A percentile compares a stretch with the other conserved stretches of the same genome.
Conservation (phyloP, 345 rosid genomes). For the Punica granatum region DNA sequence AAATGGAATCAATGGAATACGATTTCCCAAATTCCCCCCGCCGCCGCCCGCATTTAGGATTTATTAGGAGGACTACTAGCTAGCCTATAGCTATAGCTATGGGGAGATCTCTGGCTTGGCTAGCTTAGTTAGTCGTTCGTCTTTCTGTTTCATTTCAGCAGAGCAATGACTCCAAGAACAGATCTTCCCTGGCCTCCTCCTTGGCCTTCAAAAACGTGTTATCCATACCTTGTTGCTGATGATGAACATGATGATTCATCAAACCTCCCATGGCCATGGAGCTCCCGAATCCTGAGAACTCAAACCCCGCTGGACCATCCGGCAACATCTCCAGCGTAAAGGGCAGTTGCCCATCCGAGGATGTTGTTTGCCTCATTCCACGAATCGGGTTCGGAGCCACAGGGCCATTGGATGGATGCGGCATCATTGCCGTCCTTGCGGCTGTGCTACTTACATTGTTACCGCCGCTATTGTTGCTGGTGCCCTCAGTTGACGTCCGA, state of each 20-base stretch:
- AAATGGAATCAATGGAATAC: too few species aligned
- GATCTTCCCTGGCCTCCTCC: slow-evolving; percentile 56
- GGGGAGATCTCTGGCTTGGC: not conserved
- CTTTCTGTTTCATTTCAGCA: slow-evolving; percentile 22
- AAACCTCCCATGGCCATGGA: slow-evolving; percentile 30
- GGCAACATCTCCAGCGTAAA: slow-evolving; percentile 42
- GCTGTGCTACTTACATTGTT: slow-evolving; percentile 19
- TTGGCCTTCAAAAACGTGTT: slow-evolving; percentile 30
- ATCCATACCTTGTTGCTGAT: slow-evolving; percentile 12
- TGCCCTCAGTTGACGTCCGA: slow-evolving; percentile 23
- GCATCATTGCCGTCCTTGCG: slow-evolving; percentile 3
- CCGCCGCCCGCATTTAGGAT: too few species aligned
- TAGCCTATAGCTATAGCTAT: too few species aligned
- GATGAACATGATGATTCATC: slow-evolving; percentile 31
- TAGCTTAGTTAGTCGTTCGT: too few species aligned
- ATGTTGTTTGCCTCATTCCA: slow-evolving; percentile 14
- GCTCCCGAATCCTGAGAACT: slow-evolving; percentile 33
- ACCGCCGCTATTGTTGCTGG: slow-evolving; percentile 13
- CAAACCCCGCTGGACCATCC: slow-evolving; percentile 24
- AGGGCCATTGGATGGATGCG: slow-evolving; percentile 16
- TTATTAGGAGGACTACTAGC: too few species aligned
- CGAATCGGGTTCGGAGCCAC: slow-evolving; percentile 17
- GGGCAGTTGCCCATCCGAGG: slow-evolving; percentile 26
- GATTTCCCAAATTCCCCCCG: too few species aligned
- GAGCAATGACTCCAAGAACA: slow-evolving; percentile 39